A percentile compares a stretch with the other conserved stretches of the same genome.
phyloP scores from a whole-genome alignment of 106 monocot genomes.

The Xerophyta viscosa region DNA sequence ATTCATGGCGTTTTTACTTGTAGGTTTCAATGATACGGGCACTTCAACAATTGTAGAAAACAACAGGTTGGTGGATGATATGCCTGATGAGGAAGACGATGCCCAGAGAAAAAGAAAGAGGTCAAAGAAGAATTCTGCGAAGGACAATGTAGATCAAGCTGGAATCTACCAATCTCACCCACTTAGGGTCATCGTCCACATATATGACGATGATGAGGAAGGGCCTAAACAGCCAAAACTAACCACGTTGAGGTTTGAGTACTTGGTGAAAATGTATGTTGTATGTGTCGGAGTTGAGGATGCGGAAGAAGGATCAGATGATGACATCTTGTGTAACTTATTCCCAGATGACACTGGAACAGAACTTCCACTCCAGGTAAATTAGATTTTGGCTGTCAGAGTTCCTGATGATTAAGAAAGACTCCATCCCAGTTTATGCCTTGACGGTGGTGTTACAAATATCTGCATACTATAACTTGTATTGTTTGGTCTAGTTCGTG shows the following conservation, averaged over 20 bases:
- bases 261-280: slow-evolving; percentile 77
- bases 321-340: slow-evolving; percentile 79
- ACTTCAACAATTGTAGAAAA: slow-evolving; percentile 26
- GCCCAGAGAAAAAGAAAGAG: slow-evolving; percentile 79
- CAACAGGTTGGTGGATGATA: slow-evolving; percentile 60
- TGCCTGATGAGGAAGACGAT: slow-evolving; percentile 89
- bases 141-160: slow-evolving; percentile 35
- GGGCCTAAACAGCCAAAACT: slow-evolving; percentile 37
- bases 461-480: too few relatives aligned
- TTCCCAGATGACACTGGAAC: slow-evolving; percentile 91
- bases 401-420: too few relatives aligned
- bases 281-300: slow-evolving; percentile 87
- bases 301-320: slow-evolving; percentile 37
- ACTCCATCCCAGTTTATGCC: too few relatives aligned
- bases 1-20: too few relatives aligned
- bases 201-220: slow-evolving; percentile 57
- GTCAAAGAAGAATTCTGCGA: slow-evolving; percentile 44
- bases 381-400: not conserved
- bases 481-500: too few relatives aligned
- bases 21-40: slow-evolving; percentile 30
- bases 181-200: slow-evolving; percentile 54
- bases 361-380: slow-evolving; percentile 77
- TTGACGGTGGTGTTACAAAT: too few relatives aligned
- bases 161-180: slow-evolving; percentile 64
- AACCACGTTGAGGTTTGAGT: slow-evolving; percentile 64